Conservation (phyloP, 179 eudicot species). For the Heliamphora pulchella region DNA sequence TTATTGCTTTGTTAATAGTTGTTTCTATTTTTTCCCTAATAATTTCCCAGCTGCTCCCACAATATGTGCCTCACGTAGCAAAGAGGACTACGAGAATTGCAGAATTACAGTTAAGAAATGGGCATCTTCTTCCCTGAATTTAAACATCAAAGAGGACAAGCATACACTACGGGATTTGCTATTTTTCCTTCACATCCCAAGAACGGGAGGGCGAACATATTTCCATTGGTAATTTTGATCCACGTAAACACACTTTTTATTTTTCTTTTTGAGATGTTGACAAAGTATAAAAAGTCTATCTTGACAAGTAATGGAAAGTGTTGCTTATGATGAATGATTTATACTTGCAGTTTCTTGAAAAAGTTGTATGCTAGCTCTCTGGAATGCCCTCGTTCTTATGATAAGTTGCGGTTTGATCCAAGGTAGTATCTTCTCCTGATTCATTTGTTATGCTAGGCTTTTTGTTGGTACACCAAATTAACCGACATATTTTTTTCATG, state of each 20-base stretch:
- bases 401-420: conserved; percentile 78
- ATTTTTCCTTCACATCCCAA: conserved; percentile 62
- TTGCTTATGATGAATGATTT: conserved; percentile 10
- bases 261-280: conserved; percentile 9
- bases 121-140: conserved; percentile 54
- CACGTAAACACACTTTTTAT: background rate
- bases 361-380: conserved; percentile 60
- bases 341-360: conserved; percentile 61
- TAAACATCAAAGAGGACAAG: conserved; percentile 50
- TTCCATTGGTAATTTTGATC: conserved; percentile 56
- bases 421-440: conserved; percentile 38
- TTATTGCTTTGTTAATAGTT: background rate
- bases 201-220: conserved; percentile 93
- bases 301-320: background rate
- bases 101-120: conserved; percentile 56
- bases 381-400: conserved; percentile 96
- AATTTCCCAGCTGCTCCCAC: conserved; percentile 18
- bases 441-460: conserved; percentile 2
- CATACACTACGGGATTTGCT: conserved; percentile 53
- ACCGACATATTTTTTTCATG: background rate
- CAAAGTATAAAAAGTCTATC: too few relatives aligned
- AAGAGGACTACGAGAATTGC: conserved; percentile 52
- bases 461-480: background rate
- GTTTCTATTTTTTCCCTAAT: background rate
- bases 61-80: conserved; percentile 24